Evolutionary conservation across 2,329 filamentous ascomycete genomes (phyloP), one percentile per base, ranked within the genome.

Genomic region (Colletotrichum tropicale): DNA sequence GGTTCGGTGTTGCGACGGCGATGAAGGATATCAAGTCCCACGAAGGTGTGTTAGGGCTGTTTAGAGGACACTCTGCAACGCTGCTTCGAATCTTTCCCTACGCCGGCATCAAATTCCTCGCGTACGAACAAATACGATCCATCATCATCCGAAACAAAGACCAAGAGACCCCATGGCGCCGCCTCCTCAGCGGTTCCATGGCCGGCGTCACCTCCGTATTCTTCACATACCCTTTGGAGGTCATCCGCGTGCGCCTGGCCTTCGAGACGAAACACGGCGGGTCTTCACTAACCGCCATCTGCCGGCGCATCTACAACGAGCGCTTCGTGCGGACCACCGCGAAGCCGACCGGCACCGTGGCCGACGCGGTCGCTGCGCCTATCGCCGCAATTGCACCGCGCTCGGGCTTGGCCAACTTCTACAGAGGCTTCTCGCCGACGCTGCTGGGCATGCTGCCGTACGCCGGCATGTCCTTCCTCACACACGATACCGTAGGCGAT

Each of bases 381-480:
- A 83, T 87, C 3, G 82, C 86, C 15, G 83, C 86, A 0, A 86
- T 92, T 1, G 87, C 83, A 4, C 93, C 94, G 1, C 89, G 88
- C 30, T 90, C 89, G 13, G 96, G 96, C 6, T 83, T 98, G 1
- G 85, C 92, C 71, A 99, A 99, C 84, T 99, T 99, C 84, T 99
- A 98, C 85, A 93, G 97, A 65, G 97, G 97, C 66, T 99, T 99
- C 84, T 92, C 93, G 0, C 95, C 96, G 0, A 98, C 97, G 0
- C 85, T 99, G 7, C 89, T 98, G 76, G 97, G 97, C 80, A 99
- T 99, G 96, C 88, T 99, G 1, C 97, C 97, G 0, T 99, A 99
- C 82, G 97, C 97, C 2, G 97, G 97, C 80, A 93, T 98, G 81
- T 98, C 96, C 2, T 99, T 99, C 86, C 90, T 99, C 55, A 98